phyloP scores from a whole-genome alignment of 768 basidiomycete genomes.

The Epithele typhae region DNA sequence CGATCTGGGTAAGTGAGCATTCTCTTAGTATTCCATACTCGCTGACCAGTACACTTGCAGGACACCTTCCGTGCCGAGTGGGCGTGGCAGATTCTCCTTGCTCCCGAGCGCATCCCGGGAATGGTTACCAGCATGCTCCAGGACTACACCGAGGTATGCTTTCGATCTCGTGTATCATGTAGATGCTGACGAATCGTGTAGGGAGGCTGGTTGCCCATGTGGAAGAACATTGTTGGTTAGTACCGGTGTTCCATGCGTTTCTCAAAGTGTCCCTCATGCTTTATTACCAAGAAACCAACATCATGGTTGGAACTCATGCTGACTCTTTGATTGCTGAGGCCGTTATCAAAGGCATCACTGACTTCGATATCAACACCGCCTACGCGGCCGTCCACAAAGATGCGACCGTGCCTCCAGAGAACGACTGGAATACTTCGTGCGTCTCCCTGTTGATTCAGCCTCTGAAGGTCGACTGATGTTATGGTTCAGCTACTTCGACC shows the following conservation, averaged over 20 bases:
- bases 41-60: slow-evolving; percentile 27
- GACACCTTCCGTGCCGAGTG: slow-evolving; percentile 78
- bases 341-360: slow-evolving; percentile 58
- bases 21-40: too few relatives aligned
- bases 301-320: slow-evolving; percentile 83
- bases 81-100: slow-evolving; percentile 74
- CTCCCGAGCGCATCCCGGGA: slow-evolving; percentile 69
- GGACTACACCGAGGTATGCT: slow-evolving; percentile 60
- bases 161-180: too few relatives aligned
- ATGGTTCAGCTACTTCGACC: slow-evolving; percentile 56
- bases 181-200: slow-evolving; percentile 15
- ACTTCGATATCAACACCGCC: slow-evolving; percentile 58
- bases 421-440: slow-evolving; percentile 50
- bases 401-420: slow-evolving; percentile 54
- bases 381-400: slow-evolving; percentile 78
- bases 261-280: too few relatives aligned
- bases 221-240: slow-evolving; percentile 77
- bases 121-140: slow-evolving; percentile 81
- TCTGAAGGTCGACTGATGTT: too few relatives aligned
- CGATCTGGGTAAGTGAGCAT: slow-evolving; percentile 54
- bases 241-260: too few relatives aligned
- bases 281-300: slow-evolving; percentile 58
- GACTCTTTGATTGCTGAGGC: slow-evolving; percentile 76
- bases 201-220: slow-evolving; percentile 87
- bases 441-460: slow-evolving; percentile 13